A percentile compares a stretch with the other conserved stretches of the same genome.
Conservation (phyloP, 805 yeast species). For the Ogataea nakhonphanomensis region DNA sequence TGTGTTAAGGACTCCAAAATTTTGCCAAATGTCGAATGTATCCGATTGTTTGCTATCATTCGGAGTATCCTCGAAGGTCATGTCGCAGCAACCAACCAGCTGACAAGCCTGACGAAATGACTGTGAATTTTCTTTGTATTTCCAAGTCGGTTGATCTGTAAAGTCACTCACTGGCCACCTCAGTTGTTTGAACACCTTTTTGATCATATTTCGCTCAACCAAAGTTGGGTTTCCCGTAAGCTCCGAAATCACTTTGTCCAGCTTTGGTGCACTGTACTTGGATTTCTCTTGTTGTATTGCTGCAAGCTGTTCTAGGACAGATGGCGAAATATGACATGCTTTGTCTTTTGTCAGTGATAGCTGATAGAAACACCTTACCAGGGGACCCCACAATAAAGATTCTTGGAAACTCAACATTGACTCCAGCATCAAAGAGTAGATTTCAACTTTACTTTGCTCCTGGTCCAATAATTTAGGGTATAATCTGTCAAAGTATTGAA, state of each 20-base stretch:
- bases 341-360: constrained; percentile 11
- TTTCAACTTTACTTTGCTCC: constrained; percentile 1
- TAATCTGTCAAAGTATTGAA: constrained; percentile 9
- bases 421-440: constrained; percentile 13
- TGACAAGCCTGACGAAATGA: constrained; percentile 18
- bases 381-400: constrained; percentile 17
- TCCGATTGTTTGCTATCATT: background rate
- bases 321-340: background rate
- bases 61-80: constrained; percentile 3
- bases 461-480: constrained; percentile 5
- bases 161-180: constrained; percentile 15
- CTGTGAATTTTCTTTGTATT: constrained; percentile 9
- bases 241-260: constrained; percentile 2
- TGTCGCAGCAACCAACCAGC: constrained; percentile 16
- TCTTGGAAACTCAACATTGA: constrained; percentile 17
- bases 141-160: constrained; percentile 17
- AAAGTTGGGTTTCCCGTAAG: constrained; percentile 17
- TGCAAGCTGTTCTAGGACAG: constrained; percentile 1
- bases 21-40: constrained; percentile 7
- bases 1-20: background rate
- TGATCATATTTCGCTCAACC: constrained; percentile 9
- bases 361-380: constrained; percentile 19
- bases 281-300: background rate
- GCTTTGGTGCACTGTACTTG: background rate
- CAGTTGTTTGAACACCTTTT: constrained; percentile 10